Conservation (phyloP, 1,284 basidiomycete species). For the Tremellales sp. region DNA sequence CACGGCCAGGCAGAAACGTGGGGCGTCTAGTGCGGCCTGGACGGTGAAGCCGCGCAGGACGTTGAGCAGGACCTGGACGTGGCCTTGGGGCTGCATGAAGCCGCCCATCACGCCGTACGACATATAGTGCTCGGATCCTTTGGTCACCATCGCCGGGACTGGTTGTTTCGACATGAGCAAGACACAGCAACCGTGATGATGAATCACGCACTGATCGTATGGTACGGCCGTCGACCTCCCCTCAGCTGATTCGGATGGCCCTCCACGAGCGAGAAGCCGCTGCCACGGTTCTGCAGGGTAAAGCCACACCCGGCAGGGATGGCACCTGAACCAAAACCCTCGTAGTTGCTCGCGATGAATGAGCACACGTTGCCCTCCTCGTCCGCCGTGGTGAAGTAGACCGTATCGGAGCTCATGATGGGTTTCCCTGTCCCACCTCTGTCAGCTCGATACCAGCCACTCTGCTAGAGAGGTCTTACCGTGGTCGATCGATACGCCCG, state of each 20-base stretch:
- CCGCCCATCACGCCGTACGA: conserved; percentile 89
- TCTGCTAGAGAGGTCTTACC: conserved; percentile 77
- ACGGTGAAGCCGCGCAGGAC: conserved; percentile 78
- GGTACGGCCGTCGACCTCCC: conserved; percentile 86
- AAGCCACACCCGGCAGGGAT: conserved; percentile 91
- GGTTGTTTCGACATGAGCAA: background rate
- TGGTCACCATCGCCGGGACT: conserved; percentile 79
- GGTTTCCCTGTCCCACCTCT: conserved; percentile 60
- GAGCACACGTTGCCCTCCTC: conserved; percentile 91
- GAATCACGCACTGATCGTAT: conserved; percentile 98
- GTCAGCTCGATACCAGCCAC: conserved; percentile 71
- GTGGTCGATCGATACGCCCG: conserved; percentile 6
- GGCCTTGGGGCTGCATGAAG: conserved; percentile 84
- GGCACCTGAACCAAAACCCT: conserved; percentile 62
- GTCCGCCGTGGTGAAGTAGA: conserved; percentile 85
- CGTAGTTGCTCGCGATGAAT: conserved; percentile 84
- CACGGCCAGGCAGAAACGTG: conserved; percentile 68
- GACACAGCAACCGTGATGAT: too few species aligned
- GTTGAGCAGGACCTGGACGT: conserved; percentile 89
- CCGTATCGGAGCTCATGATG: conserved; percentile 73
- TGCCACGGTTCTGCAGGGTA: conserved; percentile 89
- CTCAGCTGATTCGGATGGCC: conserved; percentile 77
- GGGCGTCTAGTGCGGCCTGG: conserved; percentile 75
- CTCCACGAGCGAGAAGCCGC: conserved; percentile 72
- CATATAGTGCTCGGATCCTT: conserved; percentile 76